Percentiles rank a stretch among this genome's conserved stretches.
Evolutionary conservation across 2,329 filamentous ascomycete genomes (phyloP).

Genomic region (Botrytis hyacinthi): DNA sequence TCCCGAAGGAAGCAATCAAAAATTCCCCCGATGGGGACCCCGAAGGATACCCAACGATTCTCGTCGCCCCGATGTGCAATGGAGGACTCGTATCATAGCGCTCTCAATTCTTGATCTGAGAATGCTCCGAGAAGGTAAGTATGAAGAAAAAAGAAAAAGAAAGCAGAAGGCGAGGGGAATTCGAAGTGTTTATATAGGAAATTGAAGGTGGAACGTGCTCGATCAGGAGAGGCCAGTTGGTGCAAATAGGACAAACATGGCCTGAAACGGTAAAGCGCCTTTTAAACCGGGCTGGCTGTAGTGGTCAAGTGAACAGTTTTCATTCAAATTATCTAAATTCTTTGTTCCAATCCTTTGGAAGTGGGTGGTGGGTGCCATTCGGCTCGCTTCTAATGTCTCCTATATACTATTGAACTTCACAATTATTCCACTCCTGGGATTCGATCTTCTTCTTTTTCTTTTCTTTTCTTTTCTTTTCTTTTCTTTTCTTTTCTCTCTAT

Average conservation of each 20-base stretch:
- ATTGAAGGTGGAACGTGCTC: background rate
- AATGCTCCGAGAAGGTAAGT: slow-evolving; percentile 41
- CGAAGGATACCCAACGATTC: no score
- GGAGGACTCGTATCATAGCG: no score
- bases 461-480: no score
- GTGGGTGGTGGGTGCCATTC: background rate
- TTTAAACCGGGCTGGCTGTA: background rate
- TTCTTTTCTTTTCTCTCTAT: slow-evolving; percentile 34
- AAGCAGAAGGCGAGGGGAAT: background rate
- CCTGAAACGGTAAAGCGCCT: background rate
- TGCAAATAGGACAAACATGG: slow-evolving; percentile 6
- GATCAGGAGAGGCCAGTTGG: background rate
- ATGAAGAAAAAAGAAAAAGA: slow-evolving; percentile 35
- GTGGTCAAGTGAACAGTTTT: background rate
- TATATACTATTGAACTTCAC: no score
- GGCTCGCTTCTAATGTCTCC: background rate
- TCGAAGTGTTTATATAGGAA: background rate
- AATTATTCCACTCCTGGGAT: background rate
- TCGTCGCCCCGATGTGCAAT: no score
- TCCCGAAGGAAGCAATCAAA: no score
- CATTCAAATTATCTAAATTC: background rate
- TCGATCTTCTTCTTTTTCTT: background rate
- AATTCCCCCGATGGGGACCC: no score
- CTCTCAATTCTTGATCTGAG: slow-evolving; percentile 36
- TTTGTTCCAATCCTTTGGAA: background rate